Evolutionary conservation across 2,329 filamentous ascomycete species (phyloP).

Genomic region (Calycina herbarum): DNA sequence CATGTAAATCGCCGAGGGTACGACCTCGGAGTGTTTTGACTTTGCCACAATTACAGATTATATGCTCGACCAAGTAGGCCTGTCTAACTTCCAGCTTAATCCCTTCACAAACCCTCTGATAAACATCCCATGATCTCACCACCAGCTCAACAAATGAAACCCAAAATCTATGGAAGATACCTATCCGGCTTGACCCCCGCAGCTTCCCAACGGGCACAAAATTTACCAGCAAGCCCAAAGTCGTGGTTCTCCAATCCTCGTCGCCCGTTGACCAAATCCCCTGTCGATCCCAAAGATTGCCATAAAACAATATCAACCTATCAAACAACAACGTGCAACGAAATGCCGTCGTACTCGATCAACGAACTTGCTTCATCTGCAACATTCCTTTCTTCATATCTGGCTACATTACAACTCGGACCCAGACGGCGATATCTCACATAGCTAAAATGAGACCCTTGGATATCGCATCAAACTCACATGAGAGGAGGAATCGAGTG

Average conservation of each 20-base stretch:
- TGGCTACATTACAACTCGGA: background rate
- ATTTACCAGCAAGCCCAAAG: background rate
- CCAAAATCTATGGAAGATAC: background rate
- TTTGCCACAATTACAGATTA: background rate
- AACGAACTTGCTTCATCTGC: background rate
- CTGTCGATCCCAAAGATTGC: slow-evolving; percentile 4
- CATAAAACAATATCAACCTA: slow-evolving; percentile 20
- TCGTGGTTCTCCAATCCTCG: slow-evolving; percentile 3
- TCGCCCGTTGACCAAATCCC: slow-evolving; percentile 7
- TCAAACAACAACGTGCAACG: slow-evolving; percentile 28
- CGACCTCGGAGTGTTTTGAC: background rate
- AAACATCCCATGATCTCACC: background rate
- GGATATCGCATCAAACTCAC: background rate
- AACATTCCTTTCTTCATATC: background rate
- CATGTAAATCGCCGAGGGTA: background rate
- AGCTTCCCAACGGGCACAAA: background rate
- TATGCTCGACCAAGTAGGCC: background rate
- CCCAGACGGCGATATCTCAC: background rate
- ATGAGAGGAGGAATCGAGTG: slow-evolving; percentile 2
- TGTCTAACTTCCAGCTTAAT: background rate
- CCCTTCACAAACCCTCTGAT: background rate
- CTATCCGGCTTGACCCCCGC: too few relatives aligned
- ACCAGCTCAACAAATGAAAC: background rate
- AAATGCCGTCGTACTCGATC: background rate
- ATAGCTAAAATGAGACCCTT: background rate